These are phyloP conservation scores for Collybiopsis confluens DNA, from an alignment of 768 basidiomycete species.

Conservation along the genomic window DNA sequence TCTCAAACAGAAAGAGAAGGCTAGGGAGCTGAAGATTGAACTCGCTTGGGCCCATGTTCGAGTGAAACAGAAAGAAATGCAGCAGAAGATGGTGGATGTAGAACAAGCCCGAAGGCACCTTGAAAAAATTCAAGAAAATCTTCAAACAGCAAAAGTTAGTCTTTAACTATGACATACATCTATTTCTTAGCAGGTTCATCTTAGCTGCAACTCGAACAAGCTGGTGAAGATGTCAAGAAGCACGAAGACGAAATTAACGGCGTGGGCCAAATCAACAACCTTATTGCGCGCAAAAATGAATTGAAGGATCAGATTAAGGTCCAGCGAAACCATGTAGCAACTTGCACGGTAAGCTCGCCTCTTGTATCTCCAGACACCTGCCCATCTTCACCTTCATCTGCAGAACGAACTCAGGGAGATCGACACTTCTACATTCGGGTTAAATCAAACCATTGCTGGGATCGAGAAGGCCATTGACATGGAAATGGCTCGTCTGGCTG, in stretches of 20 bases:
- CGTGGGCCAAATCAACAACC: constrained; percentile 44
- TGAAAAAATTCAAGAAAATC: constrained; percentile 34
- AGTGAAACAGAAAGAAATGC: constrained; percentile 56
- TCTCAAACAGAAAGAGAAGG: constrained; percentile 62
- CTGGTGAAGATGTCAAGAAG: constrained; percentile 29
- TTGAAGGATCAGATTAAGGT: constrained; percentile 36
- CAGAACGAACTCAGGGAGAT: constrained; percentile 53
- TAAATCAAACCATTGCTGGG: constrained; percentile 5
- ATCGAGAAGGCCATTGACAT: constrained; percentile 42
- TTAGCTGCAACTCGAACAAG: constrained; percentile 29
- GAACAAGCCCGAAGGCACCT: constrained; percentile 32
- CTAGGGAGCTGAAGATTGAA: constrained; percentile 71
- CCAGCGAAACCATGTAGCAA: constrained; percentile 39
- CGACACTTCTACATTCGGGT: constrained; percentile 26
- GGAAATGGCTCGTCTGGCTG: constrained; percentile 51
- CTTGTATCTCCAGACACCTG: neutral
- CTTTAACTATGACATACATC: neutral
- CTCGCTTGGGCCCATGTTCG: constrained; percentile 85
- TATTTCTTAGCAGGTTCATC: neutral
- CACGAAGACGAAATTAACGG: constrained; percentile 35
- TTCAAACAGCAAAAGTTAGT: constrained; percentile 36
- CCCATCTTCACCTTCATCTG: neutral
- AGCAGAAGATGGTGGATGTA: constrained; percentile 35
- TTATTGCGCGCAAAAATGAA: constrained; percentile 33
- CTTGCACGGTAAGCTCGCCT: constrained; percentile 38